Percentiles rank a stretch among this genome's conserved stretches.
Evolutionary conservation across 1,139 yeast species (phyloP).

Genomic region (Kurtzmaniella quercitrusa): DNA sequence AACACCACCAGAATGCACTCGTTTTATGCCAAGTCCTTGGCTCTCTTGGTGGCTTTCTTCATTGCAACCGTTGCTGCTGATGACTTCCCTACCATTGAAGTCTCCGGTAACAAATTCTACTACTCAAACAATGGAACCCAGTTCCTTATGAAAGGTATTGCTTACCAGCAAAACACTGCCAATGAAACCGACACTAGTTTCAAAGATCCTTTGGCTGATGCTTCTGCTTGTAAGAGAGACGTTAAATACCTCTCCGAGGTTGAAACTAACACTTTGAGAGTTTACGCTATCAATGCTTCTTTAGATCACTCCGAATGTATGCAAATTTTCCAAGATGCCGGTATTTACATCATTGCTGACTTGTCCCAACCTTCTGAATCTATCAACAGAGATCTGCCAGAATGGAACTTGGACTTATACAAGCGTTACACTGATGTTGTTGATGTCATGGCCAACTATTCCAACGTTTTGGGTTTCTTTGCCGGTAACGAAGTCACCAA

Average conservation of each 20-base stretch:
- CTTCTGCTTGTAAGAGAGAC: slow-evolving; percentile 71
- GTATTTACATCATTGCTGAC: slow-evolving; percentile 82
- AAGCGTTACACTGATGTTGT: slow-evolving; percentile 75
- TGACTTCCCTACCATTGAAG: slow-evolving; percentile 49
- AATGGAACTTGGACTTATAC: slow-evolving; percentile 64
- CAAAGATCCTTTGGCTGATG: slow-evolving; percentile 72
- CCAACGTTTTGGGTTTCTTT: slow-evolving; percentile 86
- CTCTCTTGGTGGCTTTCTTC: slow-evolving; percentile 2
- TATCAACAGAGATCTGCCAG: slow-evolving; percentile 72
- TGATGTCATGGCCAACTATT: slow-evolving; percentile 77
- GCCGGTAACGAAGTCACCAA: slow-evolving; percentile 88
- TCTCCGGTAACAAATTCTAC: slow-evolving; percentile 73
- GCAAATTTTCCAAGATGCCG: slow-evolving; percentile 81
- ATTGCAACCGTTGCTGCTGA: slow-evolving; percentile 24
- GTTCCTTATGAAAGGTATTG: slow-evolving; percentile 69
- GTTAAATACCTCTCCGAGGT: slow-evolving; percentile 71
- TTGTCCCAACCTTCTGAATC: slow-evolving; percentile 80
- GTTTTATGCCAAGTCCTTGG: slow-evolving; percentile 1
- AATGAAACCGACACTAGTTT: slow-evolving; percentile 49
- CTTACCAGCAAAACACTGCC: slow-evolving; percentile 64
- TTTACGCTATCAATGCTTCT: slow-evolving; percentile 74
- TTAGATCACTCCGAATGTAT: slow-evolving; percentile 84
- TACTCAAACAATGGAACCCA: slow-evolving; percentile 75
- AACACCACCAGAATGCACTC: background rate
- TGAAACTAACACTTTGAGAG: slow-evolving; percentile 71